Evolutionary conservation across 225 moss, liverwort and hornwort species (phyloP).

Genomic region (Neckera pumila): DNA sequence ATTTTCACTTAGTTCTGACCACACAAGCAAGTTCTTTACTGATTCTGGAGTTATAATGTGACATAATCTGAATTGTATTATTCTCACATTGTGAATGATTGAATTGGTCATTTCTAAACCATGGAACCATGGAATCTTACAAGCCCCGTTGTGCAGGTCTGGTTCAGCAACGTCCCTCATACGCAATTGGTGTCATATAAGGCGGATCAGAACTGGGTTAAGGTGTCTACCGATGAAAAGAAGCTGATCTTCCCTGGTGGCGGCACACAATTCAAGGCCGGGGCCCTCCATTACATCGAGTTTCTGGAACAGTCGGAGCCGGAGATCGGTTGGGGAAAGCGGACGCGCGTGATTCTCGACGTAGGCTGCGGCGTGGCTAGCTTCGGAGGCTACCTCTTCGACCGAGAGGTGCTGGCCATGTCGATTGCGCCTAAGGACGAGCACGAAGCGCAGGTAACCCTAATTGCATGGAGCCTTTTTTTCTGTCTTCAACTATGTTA

Average conservation of each 20-base stretch:
- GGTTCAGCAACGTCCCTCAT: constrained; percentile 50
- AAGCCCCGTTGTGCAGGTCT: constrained; percentile 10
- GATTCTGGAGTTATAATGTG: neutral
- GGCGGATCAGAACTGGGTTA: constrained; percentile 59
- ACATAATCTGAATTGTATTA: neutral
- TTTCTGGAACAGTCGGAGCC: constrained; percentile 31
- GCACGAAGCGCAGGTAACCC: constrained; percentile 66
- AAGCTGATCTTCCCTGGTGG: constrained; percentile 49
- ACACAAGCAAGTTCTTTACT: neutral
- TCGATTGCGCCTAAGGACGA: constrained; percentile 97
- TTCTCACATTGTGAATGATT: neutral
- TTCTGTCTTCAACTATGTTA: neutral
- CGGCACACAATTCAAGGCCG: constrained; percentile 54
- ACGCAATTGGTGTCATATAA: constrained; percentile 36
- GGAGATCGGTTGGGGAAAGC: constrained; percentile 69
- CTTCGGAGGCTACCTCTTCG: constrained; percentile 84
- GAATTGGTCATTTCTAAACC: neutral
- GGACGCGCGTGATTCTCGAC: constrained; percentile 67
- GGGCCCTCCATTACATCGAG: constrained; percentile 42
- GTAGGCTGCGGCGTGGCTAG: constrained; percentile 99
- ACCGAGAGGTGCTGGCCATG: constrained; percentile 66
- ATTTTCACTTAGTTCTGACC: neutral
- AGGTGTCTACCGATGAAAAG: constrained; percentile 15
- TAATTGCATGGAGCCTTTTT: too few relatives aligned
- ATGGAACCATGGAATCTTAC: neutral